Evolutionary conservation across 768 basidiomycete genomes (phyloP).

Genomic region (Kwoniella europaea): DNA sequence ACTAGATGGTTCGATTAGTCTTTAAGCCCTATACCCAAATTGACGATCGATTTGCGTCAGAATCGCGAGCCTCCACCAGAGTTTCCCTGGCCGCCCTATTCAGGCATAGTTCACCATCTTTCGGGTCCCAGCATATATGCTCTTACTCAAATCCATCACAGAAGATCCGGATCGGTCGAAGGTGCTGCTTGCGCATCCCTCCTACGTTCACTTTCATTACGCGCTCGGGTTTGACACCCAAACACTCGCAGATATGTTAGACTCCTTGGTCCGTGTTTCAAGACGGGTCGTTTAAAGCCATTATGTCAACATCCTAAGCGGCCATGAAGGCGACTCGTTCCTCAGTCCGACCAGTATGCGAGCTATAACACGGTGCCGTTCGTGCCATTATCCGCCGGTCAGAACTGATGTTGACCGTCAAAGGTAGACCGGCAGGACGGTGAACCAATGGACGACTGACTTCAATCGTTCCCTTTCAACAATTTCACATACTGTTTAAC

Average conservation of each 20-base stretch:
- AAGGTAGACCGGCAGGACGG: slow-evolving; percentile 65
- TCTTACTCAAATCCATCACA: slow-evolving; percentile 77
- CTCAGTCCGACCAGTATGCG: slow-evolving; percentile 66
- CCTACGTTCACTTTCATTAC: slow-evolving; percentile 75
- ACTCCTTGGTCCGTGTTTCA: slow-evolving; percentile 87
- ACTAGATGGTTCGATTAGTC: slow-evolving; percentile 93
- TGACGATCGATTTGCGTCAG: slow-evolving; percentile 96
- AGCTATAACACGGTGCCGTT: slow-evolving; percentile 74
- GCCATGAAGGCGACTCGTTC: slow-evolving; percentile 66
- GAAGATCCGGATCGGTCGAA: slow-evolving; percentile 75
- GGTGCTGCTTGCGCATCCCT: slow-evolving; percentile 68
- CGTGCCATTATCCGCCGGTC: slow-evolving; percentile 65
- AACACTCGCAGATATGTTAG: slow-evolving; percentile 82
- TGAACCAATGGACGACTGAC: slow-evolving; percentile 69
- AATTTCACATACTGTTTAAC: slow-evolving; percentile 81
- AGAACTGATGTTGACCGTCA: slow-evolving; percentile 73
- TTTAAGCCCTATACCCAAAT: slow-evolving; percentile 96
- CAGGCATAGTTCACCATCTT: slow-evolving; percentile 90
- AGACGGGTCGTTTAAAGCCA: slow-evolving; percentile 80
- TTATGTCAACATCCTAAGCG: slow-evolving; percentile 77
- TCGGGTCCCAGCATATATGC: slow-evolving; percentile 85
- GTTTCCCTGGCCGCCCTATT: slow-evolving; percentile 93
- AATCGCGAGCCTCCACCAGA: slow-evolving; percentile 94
- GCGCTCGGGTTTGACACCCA: slow-evolving; percentile 73
- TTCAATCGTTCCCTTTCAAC: slow-evolving; percentile 78